Evolutionary conservation across 2,329 filamentous ascomycete genomes (phyloP), one percentile per base, ranked within the genome.

Genomic region (Colletotrichum sp.): DNA sequence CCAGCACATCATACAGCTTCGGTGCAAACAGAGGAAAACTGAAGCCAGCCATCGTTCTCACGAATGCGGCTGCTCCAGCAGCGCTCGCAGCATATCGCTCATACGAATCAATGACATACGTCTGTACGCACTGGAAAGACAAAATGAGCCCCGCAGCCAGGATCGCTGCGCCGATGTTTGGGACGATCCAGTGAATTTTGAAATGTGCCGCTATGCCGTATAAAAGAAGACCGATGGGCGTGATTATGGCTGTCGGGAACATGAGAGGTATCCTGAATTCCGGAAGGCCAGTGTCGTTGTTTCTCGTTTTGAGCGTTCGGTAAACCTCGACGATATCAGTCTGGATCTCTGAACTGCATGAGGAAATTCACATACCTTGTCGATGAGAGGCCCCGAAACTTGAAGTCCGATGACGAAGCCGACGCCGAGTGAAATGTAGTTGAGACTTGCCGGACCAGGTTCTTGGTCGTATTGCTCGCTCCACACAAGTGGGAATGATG

Each of bases 11-110:
- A 26, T 87, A 88, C 80, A 88, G 79, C 15, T 83, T 81, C 0
- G 87, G 86, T 0, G 91, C 91, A 21, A 92, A 92, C 1, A 93
- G 84, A 1, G 92, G 92, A 66, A 93, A 90, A 1, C 88, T 83
- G 49, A 92, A 91, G 1, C 90, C 91, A 0, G 88, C 86, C 69
- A 93, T 83, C 2, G 88, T 90, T 32, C 90, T 85, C 34, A 92
- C 84, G 4, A 92, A 87, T 0, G 90, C 89, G 15, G 89, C 89
- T 0, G 77, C 77, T 2, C 76, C 76, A 13, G 77, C 74, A 1
- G 77, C 77, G 34, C 77, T 78, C 18, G 77, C 77, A 2, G 76
- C 72, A 52, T 78, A 78, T 4, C 76, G 28, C 57, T 77, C 77
- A 64, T 78, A 78, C 9, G 77, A 77, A 66, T 78, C 76, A 16